Evolutionary conservation across 441 rosid species (phyloP), one percentile per base, ranked within the genome.

Genomic region (Capsella rubella): DNA sequence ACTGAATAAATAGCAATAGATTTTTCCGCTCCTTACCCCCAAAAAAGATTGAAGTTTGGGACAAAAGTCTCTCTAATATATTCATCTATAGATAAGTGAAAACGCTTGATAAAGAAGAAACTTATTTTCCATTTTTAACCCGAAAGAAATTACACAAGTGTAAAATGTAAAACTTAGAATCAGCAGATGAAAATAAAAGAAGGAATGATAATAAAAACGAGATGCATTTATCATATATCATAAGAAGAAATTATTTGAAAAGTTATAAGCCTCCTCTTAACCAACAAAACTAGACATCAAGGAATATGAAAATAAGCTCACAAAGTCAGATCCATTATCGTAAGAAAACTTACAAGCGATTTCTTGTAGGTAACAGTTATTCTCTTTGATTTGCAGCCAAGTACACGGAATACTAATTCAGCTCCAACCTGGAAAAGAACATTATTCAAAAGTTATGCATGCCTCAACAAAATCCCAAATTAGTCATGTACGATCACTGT

Each of bases 311-410:
- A 70, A 76, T 62, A 34, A 18, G 21, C 29, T 71, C 65, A 34
- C 42, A 12, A 65, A 50, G 45, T 46, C 73, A 52, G 69, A 61
- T 72, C 66, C 73, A 54, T 49, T 52, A 71, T 66, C 49, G 39
- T 67, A 47, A 67, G 61, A 67, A 77, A 82, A 73, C 93, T 72
- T 90, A 96, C 99, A 50, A 96, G 97, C 72, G 97, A 84, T 86
- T 93, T 91, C 90, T 96, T 96, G 86, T 88, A 89, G 8, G 99
- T 96, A 42, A 96, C 93, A 29, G 98, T 93, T 80, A 96, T 88
- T 87, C 97, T 89, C 89, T 96, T 96, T 39, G 94, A 89, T 81
- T 93, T 96, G 90, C 95, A 92, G 72, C 99, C 99, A 77, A 96
- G 97, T 64, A 93, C 97, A 34, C 99, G 98, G 75, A 96, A 96